Evolutionary conservation across 345 rosid genomes (phyloP), one percentile per base, ranked within the genome.

Genomic region (Eucalyptus curtisii): DNA sequence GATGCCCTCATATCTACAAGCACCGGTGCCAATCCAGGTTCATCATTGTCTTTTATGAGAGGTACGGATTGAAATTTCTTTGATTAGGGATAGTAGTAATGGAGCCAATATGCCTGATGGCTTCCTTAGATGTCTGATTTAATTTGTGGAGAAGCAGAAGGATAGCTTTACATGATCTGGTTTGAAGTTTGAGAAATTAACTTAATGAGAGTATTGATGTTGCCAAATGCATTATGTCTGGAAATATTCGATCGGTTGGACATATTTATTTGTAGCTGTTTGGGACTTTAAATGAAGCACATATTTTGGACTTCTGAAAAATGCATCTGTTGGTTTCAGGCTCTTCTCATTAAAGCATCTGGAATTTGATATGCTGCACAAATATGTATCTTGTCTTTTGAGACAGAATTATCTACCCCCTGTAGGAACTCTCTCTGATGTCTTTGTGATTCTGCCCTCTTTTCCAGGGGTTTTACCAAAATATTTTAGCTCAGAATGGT

Each of bases 401-500:
- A 37, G 82, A 76, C 27, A 7, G 37, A 47, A 44, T 50, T 86
- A 86, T 40, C 53, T 50, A 27, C 27, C 25, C n/a, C 31, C n/a
- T 59, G 19, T 31, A 22, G 87, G 42, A 59, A 24, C 64, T 86
- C 45, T 44, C 45, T n/a, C 52, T 88, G 59, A 86, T 87, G 47
- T 12, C 12, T 44, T 55, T 59, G 40, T 44, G 81, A n/a, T 66
- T 49, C n/a, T 37, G 57, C 47, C 47, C 42, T 66, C 52, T 89
- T 53, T 87, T 92, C 37, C 97, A 97, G 99, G 97, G 88, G 93
- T 97, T 86, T 90, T 97, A 86, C 99, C 99, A 22, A 96, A 92
- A 89, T 97, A 97, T 91, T 97, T 97, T 91, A 97, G 99, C 94
- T 97, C 99, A 33, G 99, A 97, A 80, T 96, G 99, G 99, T 97